Base-by-base conservation (phyloP, 306 rosid species). In the Cucurbita maxima region DNA sequence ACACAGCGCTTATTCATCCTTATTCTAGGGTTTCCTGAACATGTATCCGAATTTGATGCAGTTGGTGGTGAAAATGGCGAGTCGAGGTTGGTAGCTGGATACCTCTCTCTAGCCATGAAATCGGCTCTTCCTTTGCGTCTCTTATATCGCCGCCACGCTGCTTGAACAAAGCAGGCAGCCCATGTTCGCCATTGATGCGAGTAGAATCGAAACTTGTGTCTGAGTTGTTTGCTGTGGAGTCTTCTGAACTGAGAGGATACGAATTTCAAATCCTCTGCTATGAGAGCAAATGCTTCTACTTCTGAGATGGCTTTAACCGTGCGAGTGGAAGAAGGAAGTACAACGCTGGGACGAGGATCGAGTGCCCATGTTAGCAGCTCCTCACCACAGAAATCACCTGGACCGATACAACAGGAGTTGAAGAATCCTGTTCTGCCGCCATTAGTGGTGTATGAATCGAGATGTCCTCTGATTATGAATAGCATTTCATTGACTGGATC, bases 371-470 rank as follows among this genome's bases (percentile, higher is more conserved):
- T 86, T 48, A 95, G 77, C 2, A 91, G 87, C 25, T 95, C 99
- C 83, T 95, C 99, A 0, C 99, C 99, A 41, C 96, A 95, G 81
- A 95, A 95, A 72, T 95, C 99, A 2, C 92, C 92, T 0, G 99
- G 92, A 13, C 92, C 96, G 30, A 91, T 82, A 4, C 59, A 77
- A 66, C 95, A 87, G 0, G 99, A 95, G 83, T 91, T 95, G 85
- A 91, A 95, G 83, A 95, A 95, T 25, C 99, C 97, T 0, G 83
- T 85, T 0, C 99, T 82, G 58, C 99, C 99, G 11, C 99, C 99
- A 16, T 89, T 87, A 3, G 99, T 95, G 76, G 99, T 91, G 88
- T 81, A 91, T 0, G 97, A 91, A 74, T 95, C 96, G n/a, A 95
- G 96, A 77, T 86, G 87, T 18, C 99, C 99, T 37, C 97, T 58